Conservation (phyloP, 1,139 yeast species). For the Diutina siamensis region DNA sequence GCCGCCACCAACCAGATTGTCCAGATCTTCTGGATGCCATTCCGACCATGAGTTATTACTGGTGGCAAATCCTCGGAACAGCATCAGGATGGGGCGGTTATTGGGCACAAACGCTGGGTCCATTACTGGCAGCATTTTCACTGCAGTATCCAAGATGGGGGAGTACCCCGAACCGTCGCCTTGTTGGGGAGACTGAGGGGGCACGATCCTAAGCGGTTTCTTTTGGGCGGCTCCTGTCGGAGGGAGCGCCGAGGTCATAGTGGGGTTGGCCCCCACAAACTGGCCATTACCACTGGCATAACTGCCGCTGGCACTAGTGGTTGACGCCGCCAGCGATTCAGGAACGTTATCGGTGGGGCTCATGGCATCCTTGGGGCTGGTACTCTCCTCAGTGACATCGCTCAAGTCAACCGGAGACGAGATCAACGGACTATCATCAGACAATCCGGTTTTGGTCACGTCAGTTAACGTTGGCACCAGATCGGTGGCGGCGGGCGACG, state of each 20-base stretch:
- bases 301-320: not conserved
- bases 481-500: not conserved
- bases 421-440: not conserved
- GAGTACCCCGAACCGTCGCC: not conserved
- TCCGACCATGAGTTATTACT: not conserved
- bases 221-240: not conserved
- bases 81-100: conserved; percentile 5
- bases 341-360: not conserved
- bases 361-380: not conserved
- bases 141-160: conserved; percentile 2
- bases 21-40: conserved; percentile 2
- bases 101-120: not conserved
- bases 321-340: not conserved
- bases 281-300: not conserved
- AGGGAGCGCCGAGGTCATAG: not conserved
- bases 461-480: not conserved
- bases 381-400: conserved; percentile 3
- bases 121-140: conserved; percentile 5
- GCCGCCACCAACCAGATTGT: conserved; percentile 1
- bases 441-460: not conserved
- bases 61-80: not conserved
- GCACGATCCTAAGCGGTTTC: not conserved
- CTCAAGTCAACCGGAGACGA: not conserved
- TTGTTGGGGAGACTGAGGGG: not conserved
- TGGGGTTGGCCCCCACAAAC: not conserved